phyloP scores from a whole-genome alignment of 306 rosid genomes.

The Corylus americana region DNA sequence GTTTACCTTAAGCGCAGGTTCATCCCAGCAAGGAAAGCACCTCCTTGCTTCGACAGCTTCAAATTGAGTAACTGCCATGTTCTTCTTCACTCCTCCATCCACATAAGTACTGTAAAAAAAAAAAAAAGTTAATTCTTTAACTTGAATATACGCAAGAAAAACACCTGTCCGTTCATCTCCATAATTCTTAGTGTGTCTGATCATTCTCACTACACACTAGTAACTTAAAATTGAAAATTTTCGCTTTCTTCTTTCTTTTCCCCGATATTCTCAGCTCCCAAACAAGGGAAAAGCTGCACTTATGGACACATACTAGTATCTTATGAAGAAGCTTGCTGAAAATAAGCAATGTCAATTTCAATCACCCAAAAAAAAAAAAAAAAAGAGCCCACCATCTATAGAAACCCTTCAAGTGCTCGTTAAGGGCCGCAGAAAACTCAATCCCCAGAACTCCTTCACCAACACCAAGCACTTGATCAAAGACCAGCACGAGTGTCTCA shows the following conservation, averaged over 20 bases:
- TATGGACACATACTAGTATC: neutral
- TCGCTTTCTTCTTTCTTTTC: neutral
- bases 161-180: neutral
- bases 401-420: conserved; percentile 52
- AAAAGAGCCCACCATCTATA: conserved; percentile 45
- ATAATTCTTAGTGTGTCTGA: neutral
- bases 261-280: neutral
- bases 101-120: conserved; percentile 42
- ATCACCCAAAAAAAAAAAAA: neutral
- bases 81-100: conserved; percentile 57
- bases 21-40: conserved; percentile 81
- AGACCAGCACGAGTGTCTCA: conserved; percentile 57
- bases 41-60: conserved; percentile 65
- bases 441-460: conserved; percentile 58
- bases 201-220: neutral
- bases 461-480: conserved; percentile 46
- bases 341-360: too few relatives aligned
- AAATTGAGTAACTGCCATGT: conserved; percentile 67
- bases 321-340: neutral
- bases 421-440: conserved; percentile 59
- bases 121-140: neutral
- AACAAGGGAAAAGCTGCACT: neutral
- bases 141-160: neutral
- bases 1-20: conserved; percentile 62
- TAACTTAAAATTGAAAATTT: neutral